Conservation (phyloP, 2,329 filamentous ascomycete species). For the Colletotrichum zoysiae region DNA sequence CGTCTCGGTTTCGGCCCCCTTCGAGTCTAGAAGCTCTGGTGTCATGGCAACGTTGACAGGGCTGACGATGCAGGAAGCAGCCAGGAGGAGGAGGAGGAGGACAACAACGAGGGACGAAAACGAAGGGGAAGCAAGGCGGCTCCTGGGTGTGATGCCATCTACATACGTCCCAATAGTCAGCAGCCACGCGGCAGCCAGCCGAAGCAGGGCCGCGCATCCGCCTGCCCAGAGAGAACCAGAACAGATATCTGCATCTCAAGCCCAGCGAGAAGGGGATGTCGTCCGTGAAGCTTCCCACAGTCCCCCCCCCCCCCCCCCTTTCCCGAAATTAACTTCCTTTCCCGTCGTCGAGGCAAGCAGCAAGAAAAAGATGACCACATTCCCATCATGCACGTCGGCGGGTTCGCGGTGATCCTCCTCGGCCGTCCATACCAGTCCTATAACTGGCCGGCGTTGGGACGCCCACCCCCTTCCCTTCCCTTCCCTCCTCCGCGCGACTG, state of each 20-base stretch:
- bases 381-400: slow-evolving; percentile 22
- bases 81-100: neutral
- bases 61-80: slow-evolving; percentile 18
- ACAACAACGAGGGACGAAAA: no score
- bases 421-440: neutral
- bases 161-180: slow-evolving; percentile 36
- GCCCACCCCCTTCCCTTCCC: no score
- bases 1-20: slow-evolving; percentile 3
- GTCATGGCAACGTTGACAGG: slow-evolving; percentile 33
- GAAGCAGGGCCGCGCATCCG: slow-evolving; percentile 15
- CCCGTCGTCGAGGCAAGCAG: slow-evolving; percentile 28
- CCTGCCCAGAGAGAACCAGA: neutral
- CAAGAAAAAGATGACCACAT: neutral
- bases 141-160: slow-evolving; percentile 18
- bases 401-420: slow-evolving; percentile 22
- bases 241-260: neutral
- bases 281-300: neutral
- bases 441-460: neutral
- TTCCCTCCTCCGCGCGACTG: slow-evolving; percentile 1
- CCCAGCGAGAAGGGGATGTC: slow-evolving; percentile 1
- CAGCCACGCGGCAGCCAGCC: slow-evolving; percentile 37
- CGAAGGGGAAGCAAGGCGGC: slow-evolving; percentile 13
- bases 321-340: slow-evolving; percentile 19
- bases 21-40: slow-evolving; percentile 33
- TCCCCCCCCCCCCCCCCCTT: neutral